phyloP scores from a whole-genome alignment of 169 alveolate species.

The Babesia ovata region DNA sequence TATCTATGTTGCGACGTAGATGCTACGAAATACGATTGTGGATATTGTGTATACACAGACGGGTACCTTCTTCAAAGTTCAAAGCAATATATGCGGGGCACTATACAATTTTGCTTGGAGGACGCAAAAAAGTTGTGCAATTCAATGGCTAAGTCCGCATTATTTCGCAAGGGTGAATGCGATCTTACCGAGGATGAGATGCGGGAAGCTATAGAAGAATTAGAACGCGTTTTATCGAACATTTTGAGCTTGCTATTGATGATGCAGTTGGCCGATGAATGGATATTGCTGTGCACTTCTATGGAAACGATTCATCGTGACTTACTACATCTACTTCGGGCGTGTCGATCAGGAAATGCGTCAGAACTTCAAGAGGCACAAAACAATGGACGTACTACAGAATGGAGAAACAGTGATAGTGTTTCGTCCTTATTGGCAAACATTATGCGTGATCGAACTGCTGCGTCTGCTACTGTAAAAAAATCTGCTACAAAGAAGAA shows the following conservation, averaged over 20 bases:
- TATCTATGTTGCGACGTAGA: neutral
- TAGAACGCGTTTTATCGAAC: neutral
- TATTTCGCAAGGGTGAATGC: neutral
- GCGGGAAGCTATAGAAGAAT: neutral
- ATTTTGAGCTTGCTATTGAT: neutral
- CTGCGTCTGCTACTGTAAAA: neutral
- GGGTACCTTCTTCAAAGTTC: neutral
- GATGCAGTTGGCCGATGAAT: neutral
- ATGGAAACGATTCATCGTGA: neutral
- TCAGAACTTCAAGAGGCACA: too few species aligned
- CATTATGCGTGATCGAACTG: neutral
- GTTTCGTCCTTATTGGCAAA: neutral
- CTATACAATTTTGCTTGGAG: neutral
- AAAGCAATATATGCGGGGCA: constrained; percentile 4
- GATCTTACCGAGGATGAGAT: neutral
- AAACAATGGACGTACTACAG: too few species aligned
- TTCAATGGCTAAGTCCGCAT: neutral
- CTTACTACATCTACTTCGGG: neutral
- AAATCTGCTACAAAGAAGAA: neutral
- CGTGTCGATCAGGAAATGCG: too few species aligned
- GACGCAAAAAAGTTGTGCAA: neutral
- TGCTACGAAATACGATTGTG: neutral
- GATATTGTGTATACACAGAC: neutral
- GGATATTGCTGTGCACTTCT: constrained; percentile 3
- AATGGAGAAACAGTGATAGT: neutral